Base-by-base conservation (phyloP, 148 eudicot genomes). In the Rhododendron simsii region DNA sequence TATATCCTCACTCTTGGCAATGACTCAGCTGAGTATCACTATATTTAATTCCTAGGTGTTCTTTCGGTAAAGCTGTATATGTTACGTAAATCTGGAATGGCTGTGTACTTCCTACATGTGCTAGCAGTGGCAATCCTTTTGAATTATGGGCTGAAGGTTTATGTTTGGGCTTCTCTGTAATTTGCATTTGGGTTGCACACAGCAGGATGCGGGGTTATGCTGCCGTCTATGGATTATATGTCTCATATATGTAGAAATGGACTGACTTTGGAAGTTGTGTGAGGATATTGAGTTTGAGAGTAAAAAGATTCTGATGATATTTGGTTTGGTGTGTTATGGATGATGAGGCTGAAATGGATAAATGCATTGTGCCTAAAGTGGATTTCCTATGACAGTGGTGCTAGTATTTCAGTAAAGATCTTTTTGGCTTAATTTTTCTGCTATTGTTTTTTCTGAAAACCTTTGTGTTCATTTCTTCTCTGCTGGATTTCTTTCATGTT, bases 51-150 rank as follows among this genome's bases (percentile, higher is more conserved):
- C 23, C 20, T 87, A 81, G 90, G 81, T 61, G 53, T 61, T 80
- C 35, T 39, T 61, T 26, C 39, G 50, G 80, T 41, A 16, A 61
- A 82, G 65, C 86, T 88, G 89, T 88, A 78, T 82, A 90, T 88
- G 88, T 16, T 55, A 55, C 61, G 1, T 78, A 79, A 44, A 86
- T 84, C 71, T 83, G 59, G 73, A 81, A 57, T 69, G 63, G 86
- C 41, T 82, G 81, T 84, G 81, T 71, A 47, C 84, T 9, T 53
- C 81, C 65, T 82, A 44, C 82, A 50, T 28, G 41, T 85, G 83
- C 55, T 51, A 30, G 37, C 18, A 4, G 11, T 78, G 57, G 55
- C 7, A 7, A 44, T 28, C 81, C 28, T 47, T 45, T 47, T 21
- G 28, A 7, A 16, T 57, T 57, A 53, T 57, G 26, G 23, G 81